Evolutionary conservation across 2,329 filamentous ascomycete genomes (phyloP), one percentile per base, ranked within the genome.

Genomic region (Sporothrix curviconia): DNA sequence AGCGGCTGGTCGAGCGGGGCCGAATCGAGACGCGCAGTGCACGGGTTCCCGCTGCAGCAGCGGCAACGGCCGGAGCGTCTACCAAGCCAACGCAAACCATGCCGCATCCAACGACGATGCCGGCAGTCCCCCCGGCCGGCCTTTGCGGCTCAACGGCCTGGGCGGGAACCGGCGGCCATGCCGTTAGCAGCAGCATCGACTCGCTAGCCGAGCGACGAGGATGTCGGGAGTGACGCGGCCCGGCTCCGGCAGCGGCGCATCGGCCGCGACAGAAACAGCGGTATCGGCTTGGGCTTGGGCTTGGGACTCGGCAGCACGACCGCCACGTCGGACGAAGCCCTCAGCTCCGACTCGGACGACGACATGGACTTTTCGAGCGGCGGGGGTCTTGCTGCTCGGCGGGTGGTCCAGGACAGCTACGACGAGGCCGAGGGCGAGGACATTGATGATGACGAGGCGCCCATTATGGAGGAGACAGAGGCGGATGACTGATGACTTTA

Each of bases 1-100:
- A 99, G 73, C 79, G 85, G 51, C 64, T 79, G 50, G 77, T 87
- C n/a, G 83, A 86, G 65, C 70, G 74, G 60, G 84, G 83, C 1
- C 71, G 84, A 17, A 70, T 74, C 51, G 78, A 80, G 24, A 24
- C 51, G 7, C 52, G 50, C 4, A 34, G 15, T 12, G 30, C 42
- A 7, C 15, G 24, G 5, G 37, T 14, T 3, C 17, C 28, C 3
- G 39, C 19, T 7, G 46, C 9, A 6, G 37, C 30, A 1, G 28
- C 19, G 7, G 19, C 25, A 14, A 6, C 40, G 6, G 19, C 15
- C 49, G 47, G 1, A 25, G 46, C 9, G 37, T 17, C 28, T 32
- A 22, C 17, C 49, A 43, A 30, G 34, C 32, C 37, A 24, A n/a
- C 28, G 30, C 7, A n/a, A 19, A 24, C 39, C 32, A 15, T 15